phyloP scores from a whole-genome alignment of 768 basidiomycete species.

The Trametopsis cervina region DNA sequence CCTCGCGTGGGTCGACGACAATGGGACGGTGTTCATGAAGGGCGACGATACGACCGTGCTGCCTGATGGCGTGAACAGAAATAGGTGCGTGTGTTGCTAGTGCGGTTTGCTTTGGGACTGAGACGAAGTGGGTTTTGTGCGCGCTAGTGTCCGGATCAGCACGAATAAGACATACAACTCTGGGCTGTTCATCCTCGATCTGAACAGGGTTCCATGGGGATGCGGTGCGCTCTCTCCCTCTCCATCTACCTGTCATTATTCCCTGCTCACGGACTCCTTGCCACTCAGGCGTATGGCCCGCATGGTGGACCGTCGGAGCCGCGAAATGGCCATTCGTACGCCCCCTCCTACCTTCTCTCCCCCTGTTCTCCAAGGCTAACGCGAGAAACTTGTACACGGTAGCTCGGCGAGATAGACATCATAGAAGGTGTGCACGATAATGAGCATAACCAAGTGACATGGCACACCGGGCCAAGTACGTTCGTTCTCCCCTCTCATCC shows the following conservation, averaged over 20 bases:
- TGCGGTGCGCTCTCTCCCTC: conserved; percentile 47
- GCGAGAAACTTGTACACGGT: conserved; percentile 35
- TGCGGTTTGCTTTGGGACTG: no score
- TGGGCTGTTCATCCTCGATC: conserved; percentile 80
- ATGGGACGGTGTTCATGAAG: conserved; percentile 66
- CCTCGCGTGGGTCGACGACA: conserved; percentile 50
- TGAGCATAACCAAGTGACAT: conserved; percentile 78
- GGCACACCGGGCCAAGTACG: conserved; percentile 63
- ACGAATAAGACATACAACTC: conserved; percentile 58
- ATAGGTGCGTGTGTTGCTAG: conserved; percentile 40
- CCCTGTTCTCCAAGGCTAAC: no score
- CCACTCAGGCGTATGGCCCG: conserved; percentile 68
- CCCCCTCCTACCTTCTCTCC: conserved; percentile 9
- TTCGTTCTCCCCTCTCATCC: conserved; percentile 9
- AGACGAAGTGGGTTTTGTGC: no score
- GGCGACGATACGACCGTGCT: conserved; percentile 63
- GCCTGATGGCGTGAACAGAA: conserved; percentile 43
- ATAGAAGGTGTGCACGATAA: conserved; percentile 84
- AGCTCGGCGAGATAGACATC: conserved; percentile 80
- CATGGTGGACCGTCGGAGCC: conserved; percentile 65
- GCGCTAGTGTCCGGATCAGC: conserved; percentile 67
- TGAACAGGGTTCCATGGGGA: conserved; percentile 81
- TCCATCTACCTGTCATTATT: conserved; percentile 1
- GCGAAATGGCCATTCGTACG: conserved; percentile 61
- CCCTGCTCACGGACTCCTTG: no score